Base-by-base conservation (phyloP, 176 grass and related monocot species). In the Oryza rufipogon region DNA sequence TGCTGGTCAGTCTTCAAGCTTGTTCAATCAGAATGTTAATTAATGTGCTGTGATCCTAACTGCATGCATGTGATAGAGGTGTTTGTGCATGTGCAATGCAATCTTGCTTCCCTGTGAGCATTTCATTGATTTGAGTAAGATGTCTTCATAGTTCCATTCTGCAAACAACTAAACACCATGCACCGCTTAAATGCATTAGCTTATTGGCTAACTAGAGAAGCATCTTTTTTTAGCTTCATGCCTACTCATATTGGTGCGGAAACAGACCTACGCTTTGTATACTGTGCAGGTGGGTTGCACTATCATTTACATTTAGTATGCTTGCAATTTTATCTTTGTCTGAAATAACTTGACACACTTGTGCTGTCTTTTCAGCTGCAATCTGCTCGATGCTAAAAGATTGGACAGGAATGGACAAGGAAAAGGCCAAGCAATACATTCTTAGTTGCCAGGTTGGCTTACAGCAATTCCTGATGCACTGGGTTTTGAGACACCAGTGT, bases 261-360 rank as follows among this genome's bases (percentile, higher is more conserved):
- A 90, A 95, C 74, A 19, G 93, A 95, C 61, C 89, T 98, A 72
- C 91, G 96, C 12, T 98, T 98, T 91, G 89, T 98, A 12, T 98
- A 94, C 70, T 98, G 96, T 88, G 96, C 96, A 83, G 96, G 96
- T 95, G 73, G 84, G 92, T 65, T 51, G n/a, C 36, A 84, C 7
- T 81, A 9, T 63, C 54, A 16, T 79, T 73, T 83, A 11, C 81
- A 76, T 64, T 79, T 73, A 77, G 17, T 87, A 52, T 20, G 4
- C 77, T 47, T 45, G 19, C 79, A 71, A 9, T 86, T 61, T 16
- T 8, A 11, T 34, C 6, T 38, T 73, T 42, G 1, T n/a, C 22
- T 60, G 2, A 46, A 73, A 30, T 47, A 63, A 84, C 76, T 39
- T 79, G 17, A 41, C 12, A 10, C 41, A 17, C 60, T 47, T 63